phyloP scores from a whole-genome alignment of 805 yeast genomes.

The Ogataea naganishii region DNA sequence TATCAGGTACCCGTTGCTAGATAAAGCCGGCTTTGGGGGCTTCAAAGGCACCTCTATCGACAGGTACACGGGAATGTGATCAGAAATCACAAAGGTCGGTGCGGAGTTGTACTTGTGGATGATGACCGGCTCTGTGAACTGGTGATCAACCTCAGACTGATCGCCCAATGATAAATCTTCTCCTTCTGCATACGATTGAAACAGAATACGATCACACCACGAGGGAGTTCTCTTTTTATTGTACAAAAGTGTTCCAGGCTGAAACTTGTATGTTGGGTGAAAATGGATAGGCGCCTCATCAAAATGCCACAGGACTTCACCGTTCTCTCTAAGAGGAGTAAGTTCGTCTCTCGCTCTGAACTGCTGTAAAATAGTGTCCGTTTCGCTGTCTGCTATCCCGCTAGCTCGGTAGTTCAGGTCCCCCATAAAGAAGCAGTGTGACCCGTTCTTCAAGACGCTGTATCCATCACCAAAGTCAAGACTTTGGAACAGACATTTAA shows the following conservation, averaged over 20 bases:
- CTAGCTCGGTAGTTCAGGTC: slow-evolving; percentile 74
- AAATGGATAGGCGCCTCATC: slow-evolving; percentile 58
- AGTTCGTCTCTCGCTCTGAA: slow-evolving; percentile 41
- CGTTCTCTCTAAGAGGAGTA: slow-evolving; percentile 27
- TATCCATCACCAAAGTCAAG: slow-evolving; percentile 51
- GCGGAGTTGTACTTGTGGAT: slow-evolving; percentile 42
- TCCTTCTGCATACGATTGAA: slow-evolving; percentile 31
- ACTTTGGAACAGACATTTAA: slow-evolving; percentile 38
- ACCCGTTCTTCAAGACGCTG: slow-evolving; percentile 39
- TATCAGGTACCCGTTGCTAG: slow-evolving; percentile 16
- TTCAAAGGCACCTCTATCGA: slow-evolving; percentile 36
- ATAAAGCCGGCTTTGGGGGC: slow-evolving; percentile 30
- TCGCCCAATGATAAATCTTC: too few species aligned
- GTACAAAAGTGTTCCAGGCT: slow-evolving; percentile 35
- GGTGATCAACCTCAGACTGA: slow-evolving; percentile 1
- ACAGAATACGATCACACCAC: slow-evolving; percentile 86
- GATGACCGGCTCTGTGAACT: slow-evolving; percentile 7
- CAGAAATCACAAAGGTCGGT: slow-evolving; percentile 45
- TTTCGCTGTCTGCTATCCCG: slow-evolving; percentile 4
- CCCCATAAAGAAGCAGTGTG: slow-evolving; percentile 70
- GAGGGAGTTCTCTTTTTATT: slow-evolving; percentile 61
- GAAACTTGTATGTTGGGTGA: slow-evolving; percentile 75
- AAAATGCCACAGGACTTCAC: slow-evolving; percentile 51
- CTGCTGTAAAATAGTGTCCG: slow-evolving; percentile 1
- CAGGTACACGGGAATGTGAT: slow-evolving; percentile 73